Base-by-base conservation (phyloP, 768 basidiomycete genomes). In the Trametes sanguinea region DNA sequence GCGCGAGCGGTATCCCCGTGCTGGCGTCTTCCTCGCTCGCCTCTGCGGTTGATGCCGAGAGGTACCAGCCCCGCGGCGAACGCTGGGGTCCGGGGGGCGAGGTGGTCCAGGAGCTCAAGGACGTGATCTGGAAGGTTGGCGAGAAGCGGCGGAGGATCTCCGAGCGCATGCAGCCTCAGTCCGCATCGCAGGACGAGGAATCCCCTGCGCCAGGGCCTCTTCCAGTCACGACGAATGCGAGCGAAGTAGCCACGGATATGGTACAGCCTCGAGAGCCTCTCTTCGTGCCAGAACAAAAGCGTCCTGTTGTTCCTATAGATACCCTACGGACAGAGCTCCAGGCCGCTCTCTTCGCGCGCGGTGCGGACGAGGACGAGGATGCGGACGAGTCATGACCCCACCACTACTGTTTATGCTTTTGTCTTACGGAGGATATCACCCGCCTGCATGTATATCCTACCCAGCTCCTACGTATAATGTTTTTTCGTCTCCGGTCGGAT, bases 51-150 rank as follows among this genome's bases (percentile, higher is more conserved):
- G 60, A 29, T 27, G 54, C 43, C 14, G 51, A 67, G 47, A 64
- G 68, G 61, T 61, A 59, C 39, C 57, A 50, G 48, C 51, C 57
- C 11, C 63, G 65, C 7, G 17, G 72, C 42, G 85, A 83, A 72
- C 76, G 77, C 59, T 87, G 87, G 87, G 89, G 88, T 0, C 90
- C 88, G 6, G 84, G 85, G 4, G 87, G 85, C 1, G 91, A 92
- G 63, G 90, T 93, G 39, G 89, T 93, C 5, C 85, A 90, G 71
- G 91, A 93, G 72, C 76, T 93, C 64, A 90, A 89, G 72, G 91
- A 92, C 67, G 90, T 93, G 10, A 93, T 93, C 33, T 90, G 88
- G 89, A 88, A 91, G 72, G 91, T 93, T 8, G 83, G 90, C 35
- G 88, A 92, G 74, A 79, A 80, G 68, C 78, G 85, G 71, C 75